phyloP scores from a whole-genome alignment of 768 basidiomycete species.

The Suillus lakei region DNA sequence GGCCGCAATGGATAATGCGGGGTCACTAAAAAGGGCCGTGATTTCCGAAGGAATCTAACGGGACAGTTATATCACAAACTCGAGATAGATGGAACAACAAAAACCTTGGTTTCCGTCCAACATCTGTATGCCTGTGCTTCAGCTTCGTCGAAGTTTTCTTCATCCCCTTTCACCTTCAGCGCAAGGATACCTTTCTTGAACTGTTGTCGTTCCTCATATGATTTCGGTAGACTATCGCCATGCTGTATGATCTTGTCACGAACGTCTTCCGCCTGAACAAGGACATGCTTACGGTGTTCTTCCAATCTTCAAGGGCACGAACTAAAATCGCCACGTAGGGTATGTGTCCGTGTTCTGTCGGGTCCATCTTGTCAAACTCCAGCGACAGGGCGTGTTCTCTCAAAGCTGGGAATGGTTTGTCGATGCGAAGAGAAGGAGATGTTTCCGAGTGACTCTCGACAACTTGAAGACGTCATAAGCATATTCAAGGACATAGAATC shows the following conservation, averaged over 20 bases:
- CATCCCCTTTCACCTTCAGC: slow-evolving; percentile 77
- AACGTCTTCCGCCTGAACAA: not conserved
- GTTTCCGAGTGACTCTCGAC: slow-evolving; percentile 88
- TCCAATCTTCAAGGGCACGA: slow-evolving; percentile 84
- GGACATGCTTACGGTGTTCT: slow-evolving; percentile 57
- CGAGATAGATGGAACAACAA: slow-evolving; percentile 9
- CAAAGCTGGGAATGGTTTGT: slow-evolving; percentile 86
- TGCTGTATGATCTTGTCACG: slow-evolving; percentile 52
- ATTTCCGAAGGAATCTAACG: slow-evolving; percentile 71
- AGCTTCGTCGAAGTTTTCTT: slow-evolving; percentile 98
- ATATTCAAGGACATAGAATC: not conserved
- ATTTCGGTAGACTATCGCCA: slow-evolving; percentile 58
- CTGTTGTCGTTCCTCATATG: slow-evolving; percentile 65
- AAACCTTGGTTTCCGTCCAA: slow-evolving; percentile 62
- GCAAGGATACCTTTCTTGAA: slow-evolving; percentile 73
- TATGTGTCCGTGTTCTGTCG: slow-evolving; percentile 87
- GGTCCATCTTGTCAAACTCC: slow-evolving; percentile 81
- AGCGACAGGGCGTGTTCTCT: slow-evolving; percentile 71
- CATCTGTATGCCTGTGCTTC: slow-evolving; percentile 84
- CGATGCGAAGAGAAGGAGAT: slow-evolving; percentile 78
- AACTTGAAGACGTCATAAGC: slow-evolving; percentile 50
- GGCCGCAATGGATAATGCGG: slow-evolving; percentile 48
- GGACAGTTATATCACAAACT: not conserved
- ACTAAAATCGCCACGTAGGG: slow-evolving; percentile 92
- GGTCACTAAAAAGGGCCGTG: slow-evolving; percentile 63